phyloP scores from a whole-genome alignment of 768 basidiomycete species.

The Boletus edulis region DNA sequence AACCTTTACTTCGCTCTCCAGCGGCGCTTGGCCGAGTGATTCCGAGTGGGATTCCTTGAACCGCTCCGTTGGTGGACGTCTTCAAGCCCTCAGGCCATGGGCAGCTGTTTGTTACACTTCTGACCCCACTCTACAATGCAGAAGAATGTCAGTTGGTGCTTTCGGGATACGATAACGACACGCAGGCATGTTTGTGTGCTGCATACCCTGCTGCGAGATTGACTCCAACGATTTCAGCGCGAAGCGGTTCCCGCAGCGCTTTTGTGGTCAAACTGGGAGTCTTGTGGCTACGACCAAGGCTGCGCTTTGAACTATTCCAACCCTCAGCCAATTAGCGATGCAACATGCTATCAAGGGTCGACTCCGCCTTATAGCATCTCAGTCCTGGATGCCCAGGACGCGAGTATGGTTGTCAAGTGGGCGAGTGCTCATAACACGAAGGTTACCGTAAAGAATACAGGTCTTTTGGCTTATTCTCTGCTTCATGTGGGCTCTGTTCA shows the following conservation, averaged over 20 bases:
- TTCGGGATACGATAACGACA: constrained; percentile 13
- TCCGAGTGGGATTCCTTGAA: constrained; percentile 14
- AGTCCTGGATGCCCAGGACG: constrained; percentile 18
- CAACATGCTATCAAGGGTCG: constrained; percentile 18
- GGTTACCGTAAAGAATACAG: constrained; percentile 24
- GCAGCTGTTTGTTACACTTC: constrained; percentile 20
- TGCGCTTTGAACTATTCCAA: constrained; percentile 19
- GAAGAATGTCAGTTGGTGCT: constrained; percentile 15
- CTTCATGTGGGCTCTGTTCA: not conserved
- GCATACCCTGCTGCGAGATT: not conserved
- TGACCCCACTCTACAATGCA: constrained; percentile 17
- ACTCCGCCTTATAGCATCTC: constrained; percentile 19
- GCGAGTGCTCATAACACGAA: constrained; percentile 17
- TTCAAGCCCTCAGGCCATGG: constrained; percentile 21
- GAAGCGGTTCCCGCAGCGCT: constrained; percentile 17
- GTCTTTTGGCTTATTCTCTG: not conserved
- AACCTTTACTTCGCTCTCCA: constrained; percentile 2
- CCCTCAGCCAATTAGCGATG: constrained; percentile 13
- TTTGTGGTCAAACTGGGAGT: constrained; percentile 25
- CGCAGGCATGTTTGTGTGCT: constrained; percentile 1
- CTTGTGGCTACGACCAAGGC: constrained; percentile 14
- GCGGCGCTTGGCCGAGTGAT: constrained; percentile 6
- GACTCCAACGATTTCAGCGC: constrained; percentile 9
- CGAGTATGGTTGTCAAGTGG: constrained; percentile 19
- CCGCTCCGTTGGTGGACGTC: constrained; percentile 10